Conservation (phyloP, 1,284 basidiomycete species). For the Rhodotorula mucilaginosa region DNA sequence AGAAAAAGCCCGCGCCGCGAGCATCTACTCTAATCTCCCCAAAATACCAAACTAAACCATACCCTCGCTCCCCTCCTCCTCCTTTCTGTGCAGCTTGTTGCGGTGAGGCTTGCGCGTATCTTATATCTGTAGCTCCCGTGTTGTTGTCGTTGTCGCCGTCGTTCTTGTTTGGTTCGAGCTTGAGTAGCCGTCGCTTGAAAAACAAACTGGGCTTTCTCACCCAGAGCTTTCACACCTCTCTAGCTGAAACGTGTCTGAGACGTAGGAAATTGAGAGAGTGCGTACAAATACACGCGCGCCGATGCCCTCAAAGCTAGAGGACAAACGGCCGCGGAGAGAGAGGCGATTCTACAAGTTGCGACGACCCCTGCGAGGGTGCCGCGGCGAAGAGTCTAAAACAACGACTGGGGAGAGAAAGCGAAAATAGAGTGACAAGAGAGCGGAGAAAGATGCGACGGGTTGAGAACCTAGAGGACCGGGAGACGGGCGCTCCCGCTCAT, state of each 20-base stretch:
- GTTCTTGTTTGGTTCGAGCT: no score
- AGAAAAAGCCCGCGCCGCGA: no score
- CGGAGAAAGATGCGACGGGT: background rate
- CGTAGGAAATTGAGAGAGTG: background rate
- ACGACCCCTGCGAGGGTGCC: background rate
- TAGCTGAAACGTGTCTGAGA: background rate
- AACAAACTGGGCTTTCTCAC: no score
- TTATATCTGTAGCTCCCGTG: no score
- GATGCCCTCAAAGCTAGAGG: background rate
- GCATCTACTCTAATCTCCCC: no score
- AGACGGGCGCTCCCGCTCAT: background rate
- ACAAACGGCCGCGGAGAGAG: background rate
- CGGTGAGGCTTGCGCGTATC: no score
- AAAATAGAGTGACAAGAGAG: background rate
- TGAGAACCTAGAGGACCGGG: background rate
- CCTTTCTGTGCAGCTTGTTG: no score
- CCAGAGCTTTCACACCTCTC: background rate
- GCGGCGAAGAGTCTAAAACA: background rate
- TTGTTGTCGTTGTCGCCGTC: no score
- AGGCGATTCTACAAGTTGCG: background rate
- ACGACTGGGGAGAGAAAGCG: background rate
- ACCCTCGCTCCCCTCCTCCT: no score
- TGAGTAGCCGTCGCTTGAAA: no score
- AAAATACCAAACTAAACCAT: no score
- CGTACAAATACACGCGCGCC: background rate